Evolutionary conservation across 2,329 filamentous ascomycete genomes (phyloP).

Genomic region (Penicillium sp.): DNA sequence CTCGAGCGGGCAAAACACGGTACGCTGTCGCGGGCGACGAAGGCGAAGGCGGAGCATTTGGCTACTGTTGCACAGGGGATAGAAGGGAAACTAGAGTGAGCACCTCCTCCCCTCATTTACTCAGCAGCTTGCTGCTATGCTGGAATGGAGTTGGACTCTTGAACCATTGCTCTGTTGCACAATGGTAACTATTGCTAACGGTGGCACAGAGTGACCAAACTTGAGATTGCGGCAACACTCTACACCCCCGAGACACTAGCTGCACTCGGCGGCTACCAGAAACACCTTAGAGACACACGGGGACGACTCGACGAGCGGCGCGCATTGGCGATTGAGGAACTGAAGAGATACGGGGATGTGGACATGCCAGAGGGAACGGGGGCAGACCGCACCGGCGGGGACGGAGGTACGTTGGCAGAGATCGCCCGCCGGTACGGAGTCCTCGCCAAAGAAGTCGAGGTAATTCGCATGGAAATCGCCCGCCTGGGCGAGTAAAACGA

Average conservation of each 20-base stretch:
- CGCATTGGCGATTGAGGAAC: conserved; percentile 29
- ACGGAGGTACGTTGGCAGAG: conserved; percentile 32
- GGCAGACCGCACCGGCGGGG: conserved; percentile 3
- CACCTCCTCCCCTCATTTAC: neutral
- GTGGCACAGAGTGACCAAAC: conserved; percentile 34
- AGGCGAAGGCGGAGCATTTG: conserved; percentile 41
- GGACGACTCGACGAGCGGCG: conserved; percentile 32
- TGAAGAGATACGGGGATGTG: conserved; percentile 36
- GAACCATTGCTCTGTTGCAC: too few species aligned
- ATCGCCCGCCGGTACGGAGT: conserved; percentile 40
- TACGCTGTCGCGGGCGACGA: conserved; percentile 34
- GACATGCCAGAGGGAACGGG: conserved; percentile 17
- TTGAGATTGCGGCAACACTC: conserved; percentile 37
- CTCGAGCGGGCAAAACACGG: conserved; percentile 43
- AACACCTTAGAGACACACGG: conserved; percentile 32
- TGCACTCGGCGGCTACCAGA: conserved; percentile 34
- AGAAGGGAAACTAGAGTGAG: conserved; percentile 40
- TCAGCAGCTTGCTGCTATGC: too few species aligned
- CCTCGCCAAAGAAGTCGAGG: conserved; percentile 39
- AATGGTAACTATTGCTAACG: conserved; percentile 4
- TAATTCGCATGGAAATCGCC: conserved; percentile 33
- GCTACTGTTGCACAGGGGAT: conserved; percentile 38
- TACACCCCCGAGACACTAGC: conserved; percentile 39
- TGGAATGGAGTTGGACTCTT: too few species aligned
- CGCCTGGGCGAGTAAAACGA: conserved; percentile 16